Base-by-base conservation (phyloP, 2,329 filamentous ascomycete species). In the Ilyonectria sp. region DNA sequence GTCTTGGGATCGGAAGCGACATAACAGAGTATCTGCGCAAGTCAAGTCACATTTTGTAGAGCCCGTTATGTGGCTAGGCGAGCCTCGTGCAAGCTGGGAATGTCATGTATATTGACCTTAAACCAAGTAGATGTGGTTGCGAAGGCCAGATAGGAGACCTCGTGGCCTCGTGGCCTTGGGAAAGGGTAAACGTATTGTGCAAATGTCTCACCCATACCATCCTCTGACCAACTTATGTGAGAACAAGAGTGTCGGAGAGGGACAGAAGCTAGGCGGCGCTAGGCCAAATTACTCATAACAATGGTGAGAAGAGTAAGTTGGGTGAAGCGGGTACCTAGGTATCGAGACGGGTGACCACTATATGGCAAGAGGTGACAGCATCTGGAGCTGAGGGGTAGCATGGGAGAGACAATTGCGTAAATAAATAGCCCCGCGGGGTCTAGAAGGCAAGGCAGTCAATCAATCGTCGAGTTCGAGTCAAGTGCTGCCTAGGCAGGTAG, bases 1-100 rank as follows among this genome's bases (percentile, higher is more conserved):
- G 57, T 63, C 40, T 63, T 69, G 53, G 71, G 67, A 19, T 55
- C 67, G 11, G 70, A 73, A 31, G 21, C 47, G 17, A 10, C 56
- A 44, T 68, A n/a, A 55, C 11, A 43, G 40, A 56, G 10, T n/a
- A 8, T 33, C 29, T 33, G 49, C n/a, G 29, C 29, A 33, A 35
- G n/a, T n/a, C 26, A 33, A 33, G 26, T 10, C 50, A 33, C 11
- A 15, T 53, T 13, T 19, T 15, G 31, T 15, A 9, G 19, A 53
- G 29, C 15, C 26, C 19, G 10, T 4, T 23, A 26, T 17, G 2
- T 17, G 40, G 21, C 11, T 46, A 21, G 5, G 23, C 21, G 40
- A 43, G 8, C 23, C 13, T 21, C 4, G 13, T 57, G 35, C 33
- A 17, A 17, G 31, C 11, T 3, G 17, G 15, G 6, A 35, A 35